Conservation (phyloP, 2,329 filamentous ascomycete genomes). For the Colletotrichum horii region DNA sequence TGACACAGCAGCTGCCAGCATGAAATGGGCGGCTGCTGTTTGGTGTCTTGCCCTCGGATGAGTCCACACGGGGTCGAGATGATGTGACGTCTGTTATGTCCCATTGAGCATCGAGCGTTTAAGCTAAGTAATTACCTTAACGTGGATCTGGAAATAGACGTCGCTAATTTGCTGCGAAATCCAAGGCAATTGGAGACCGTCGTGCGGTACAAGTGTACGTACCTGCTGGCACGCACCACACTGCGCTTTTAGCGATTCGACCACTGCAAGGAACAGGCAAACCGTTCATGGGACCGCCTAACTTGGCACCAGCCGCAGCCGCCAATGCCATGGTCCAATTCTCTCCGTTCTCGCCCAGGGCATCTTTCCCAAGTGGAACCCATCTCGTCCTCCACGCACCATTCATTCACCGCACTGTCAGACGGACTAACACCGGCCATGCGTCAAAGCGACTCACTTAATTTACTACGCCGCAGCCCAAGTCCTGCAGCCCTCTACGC, state of each 20-base stretch:
- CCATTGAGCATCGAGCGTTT: neutral
- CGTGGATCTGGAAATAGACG: constrained; percentile 1
- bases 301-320: constrained; percentile 5
- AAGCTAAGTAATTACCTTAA: neutral
- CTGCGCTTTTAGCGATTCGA: neutral
- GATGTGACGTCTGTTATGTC: constrained; percentile 7
- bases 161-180: neutral
- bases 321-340: neutral
- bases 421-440: neutral
- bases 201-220: neutral
- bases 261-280: constrained; percentile 14
- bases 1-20: neutral
- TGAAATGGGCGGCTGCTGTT: neutral
- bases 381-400: neutral
- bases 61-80: neutral
- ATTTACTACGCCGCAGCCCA: constrained; percentile 1
- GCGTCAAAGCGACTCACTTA: constrained; percentile 8
- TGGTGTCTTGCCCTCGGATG: neutral
- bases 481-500: neutral
- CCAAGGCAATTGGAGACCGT: neutral
- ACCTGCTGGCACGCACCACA: neutral
- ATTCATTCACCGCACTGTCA: neutral
- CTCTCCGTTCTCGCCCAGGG: neutral
- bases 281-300: constrained; percentile 1
- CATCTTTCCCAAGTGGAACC: neutral